phyloP scores from a whole-genome alignment of 768 basidiomycete genomes.

The Terana coerulea region DNA sequence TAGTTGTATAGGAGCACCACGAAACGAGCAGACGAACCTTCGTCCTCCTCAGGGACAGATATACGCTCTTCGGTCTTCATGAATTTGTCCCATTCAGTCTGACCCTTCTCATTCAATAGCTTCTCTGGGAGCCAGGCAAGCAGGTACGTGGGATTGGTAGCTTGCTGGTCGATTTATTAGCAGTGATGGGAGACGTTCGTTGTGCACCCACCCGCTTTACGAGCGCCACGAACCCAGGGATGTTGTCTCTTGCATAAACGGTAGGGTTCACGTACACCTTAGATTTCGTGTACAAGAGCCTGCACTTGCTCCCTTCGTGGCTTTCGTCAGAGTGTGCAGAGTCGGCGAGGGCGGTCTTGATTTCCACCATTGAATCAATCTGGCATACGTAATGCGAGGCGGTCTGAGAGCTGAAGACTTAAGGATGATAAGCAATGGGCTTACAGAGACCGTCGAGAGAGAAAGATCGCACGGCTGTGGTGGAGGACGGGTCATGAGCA shows the following conservation, averaged over 20 bases:
- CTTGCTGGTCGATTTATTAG: slow-evolving; percentile 49
- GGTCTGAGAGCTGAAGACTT: not conserved
- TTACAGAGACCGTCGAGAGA: slow-evolving; percentile 39
- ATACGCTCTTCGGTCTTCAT: slow-evolving; percentile 74
- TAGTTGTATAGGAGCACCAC: slow-evolving; percentile 8
- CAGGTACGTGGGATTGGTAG: slow-evolving; percentile 69
- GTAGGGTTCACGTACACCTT: slow-evolving; percentile 97
- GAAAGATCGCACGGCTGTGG: slow-evolving; percentile 30
- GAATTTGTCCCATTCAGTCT: slow-evolving; percentile 88
- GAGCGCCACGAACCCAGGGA: slow-evolving; percentile 88
- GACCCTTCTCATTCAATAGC: slow-evolving; percentile 76
- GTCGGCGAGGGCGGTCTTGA: slow-evolving; percentile 18
- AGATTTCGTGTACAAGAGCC: slow-evolving; percentile 85
- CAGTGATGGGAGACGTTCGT: slow-evolving; percentile 12
- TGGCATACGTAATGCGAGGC: not conserved
- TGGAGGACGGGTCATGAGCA: slow-evolving; percentile 8
- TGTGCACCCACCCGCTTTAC: slow-evolving; percentile 72
- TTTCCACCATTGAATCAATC: slow-evolving; percentile 30
- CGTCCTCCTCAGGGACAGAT: slow-evolving; percentile 59
- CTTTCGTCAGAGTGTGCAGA: slow-evolving; percentile 14
- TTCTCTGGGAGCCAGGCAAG: slow-evolving; percentile 94
- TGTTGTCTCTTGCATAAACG: slow-evolving; percentile 86
- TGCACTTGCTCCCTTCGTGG: slow-evolving; percentile 48
- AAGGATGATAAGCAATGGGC: slow-evolving; percentile 2
- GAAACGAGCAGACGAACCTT: slow-evolving; percentile 44